phyloP scores from a whole-genome alignment of 441 rosid genomes.

The Brassica hybrid region DNA sequence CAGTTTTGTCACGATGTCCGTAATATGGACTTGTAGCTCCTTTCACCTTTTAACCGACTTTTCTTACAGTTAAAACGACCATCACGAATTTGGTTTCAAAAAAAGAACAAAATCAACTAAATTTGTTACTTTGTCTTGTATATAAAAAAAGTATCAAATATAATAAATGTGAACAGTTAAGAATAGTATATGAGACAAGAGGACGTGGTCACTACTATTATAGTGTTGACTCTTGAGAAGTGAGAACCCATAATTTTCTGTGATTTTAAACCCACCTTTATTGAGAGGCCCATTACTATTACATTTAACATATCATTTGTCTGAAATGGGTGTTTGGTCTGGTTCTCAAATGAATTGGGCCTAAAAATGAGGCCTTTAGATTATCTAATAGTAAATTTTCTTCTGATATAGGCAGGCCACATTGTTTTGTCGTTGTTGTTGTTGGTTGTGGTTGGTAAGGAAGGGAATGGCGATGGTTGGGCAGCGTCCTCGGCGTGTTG shows the following conservation, averaged over 20 bases:
- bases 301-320: neutral
- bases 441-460: no score
- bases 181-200: neutral
- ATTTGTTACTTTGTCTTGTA: neutral
- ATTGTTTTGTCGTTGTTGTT: neutral
- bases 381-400: neutral
- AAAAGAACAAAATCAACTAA: neutral
- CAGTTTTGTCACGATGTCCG: constrained; percentile 38
- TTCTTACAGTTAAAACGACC: constrained; percentile 10
- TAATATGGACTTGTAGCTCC: neutral
- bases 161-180: neutral
- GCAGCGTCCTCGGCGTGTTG: neutral
- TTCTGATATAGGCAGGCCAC: neutral
- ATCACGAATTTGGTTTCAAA: neutral
- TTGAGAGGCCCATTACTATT: neutral
- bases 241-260: neutral
- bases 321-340: neutral
- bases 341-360: neutral
- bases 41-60: constrained; percentile 2
- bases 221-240: neutral
- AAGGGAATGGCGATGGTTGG: neutral
- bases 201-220: neutral
- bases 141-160: neutral
- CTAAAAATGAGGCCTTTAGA: neutral
- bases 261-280: neutral